Evolutionary conservation across 352 stramenopile species (phyloP).

Genomic region (Globisporangium megalacanthum): DNA sequence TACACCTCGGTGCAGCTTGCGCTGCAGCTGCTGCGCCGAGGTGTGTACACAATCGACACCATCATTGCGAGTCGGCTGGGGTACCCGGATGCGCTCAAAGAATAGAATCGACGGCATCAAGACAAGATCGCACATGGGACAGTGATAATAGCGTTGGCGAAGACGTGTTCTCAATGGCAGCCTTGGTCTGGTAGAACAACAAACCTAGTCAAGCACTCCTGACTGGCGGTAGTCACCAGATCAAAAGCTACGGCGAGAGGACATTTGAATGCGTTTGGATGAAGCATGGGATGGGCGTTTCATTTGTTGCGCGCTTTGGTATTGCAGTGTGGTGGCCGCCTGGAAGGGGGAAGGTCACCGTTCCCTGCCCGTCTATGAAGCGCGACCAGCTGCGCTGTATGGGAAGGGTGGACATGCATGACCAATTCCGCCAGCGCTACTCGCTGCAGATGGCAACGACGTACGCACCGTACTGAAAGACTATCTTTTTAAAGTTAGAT

Average conservation of each 20-base stretch:
- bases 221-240: not conserved
- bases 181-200: not conserved
- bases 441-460: not conserved
- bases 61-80: not conserved
- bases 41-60: too few species aligned
- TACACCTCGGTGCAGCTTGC: not conserved
- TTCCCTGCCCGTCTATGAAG: not conserved
- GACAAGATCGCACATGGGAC: not conserved
- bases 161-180: not conserved
- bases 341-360: not conserved
- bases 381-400: not conserved
- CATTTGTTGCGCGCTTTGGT: too few species aligned
- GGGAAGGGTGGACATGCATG: not conserved
- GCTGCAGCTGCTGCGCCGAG: too few species aligned
- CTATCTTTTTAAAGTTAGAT: not conserved
- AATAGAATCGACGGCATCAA: not conserved
- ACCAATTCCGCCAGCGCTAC: not conserved
- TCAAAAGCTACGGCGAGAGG: too few species aligned
- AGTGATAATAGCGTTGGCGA: not conserved
- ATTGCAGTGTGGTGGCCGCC: not conserved
- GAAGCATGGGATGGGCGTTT: not conserved
- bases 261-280: not conserved
- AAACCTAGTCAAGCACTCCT: not conserved
- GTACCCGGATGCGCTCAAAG: not conserved
- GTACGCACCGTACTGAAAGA: not conserved